phyloP scores from a whole-genome alignment of 352 stramenopile species.

The Thalassiosira ordinaria region DNA sequence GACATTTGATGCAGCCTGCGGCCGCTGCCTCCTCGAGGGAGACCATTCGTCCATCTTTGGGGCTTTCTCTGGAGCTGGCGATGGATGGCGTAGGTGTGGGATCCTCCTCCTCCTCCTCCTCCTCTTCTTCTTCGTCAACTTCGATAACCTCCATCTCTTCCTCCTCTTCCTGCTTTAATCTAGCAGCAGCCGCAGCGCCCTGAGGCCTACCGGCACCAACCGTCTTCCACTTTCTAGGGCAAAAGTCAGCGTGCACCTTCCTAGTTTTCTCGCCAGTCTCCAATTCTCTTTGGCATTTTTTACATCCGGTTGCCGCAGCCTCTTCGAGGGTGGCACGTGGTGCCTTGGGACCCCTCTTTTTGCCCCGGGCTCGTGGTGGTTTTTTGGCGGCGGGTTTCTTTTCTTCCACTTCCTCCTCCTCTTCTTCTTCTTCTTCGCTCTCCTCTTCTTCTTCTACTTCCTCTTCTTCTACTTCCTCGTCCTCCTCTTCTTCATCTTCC shows the following conservation, averaged over 20 bases:
- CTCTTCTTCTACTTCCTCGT: too few relatives aligned
- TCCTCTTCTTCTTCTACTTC: too few relatives aligned
- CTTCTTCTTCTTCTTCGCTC: too few relatives aligned
- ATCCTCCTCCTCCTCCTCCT: slow-evolving; percentile 14
- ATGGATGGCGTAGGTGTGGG: not conserved
- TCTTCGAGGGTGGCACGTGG: slow-evolving; percentile 8
- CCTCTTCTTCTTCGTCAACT: not conserved
- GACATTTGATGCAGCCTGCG: too few relatives aligned
- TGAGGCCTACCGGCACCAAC: slow-evolving; percentile 29
- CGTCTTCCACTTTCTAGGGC: slow-evolving; percentile 38
- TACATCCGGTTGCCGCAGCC: slow-evolving; percentile 22
- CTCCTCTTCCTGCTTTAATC: slow-evolving; percentile 1
- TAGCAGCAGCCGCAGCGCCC: not conserved
- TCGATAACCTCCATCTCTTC: slow-evolving; percentile 2
- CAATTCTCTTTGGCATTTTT: slow-evolving; percentile 30
- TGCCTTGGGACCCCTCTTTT: too few relatives aligned
- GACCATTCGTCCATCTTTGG: slow-evolving; percentile 17
- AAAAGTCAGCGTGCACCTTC: slow-evolving; percentile 30
- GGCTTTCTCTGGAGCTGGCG: not conserved
- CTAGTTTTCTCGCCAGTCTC: slow-evolving; percentile 32
- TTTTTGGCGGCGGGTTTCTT: not conserved
- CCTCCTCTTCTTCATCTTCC: slow-evolving; percentile 13
- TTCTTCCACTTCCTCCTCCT: slow-evolving; percentile 9
- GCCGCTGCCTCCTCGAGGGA: slow-evolving; percentile 13
- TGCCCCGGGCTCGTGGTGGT: too few relatives aligned